phyloP scores from a whole-genome alignment of 164 flowering plant genomes.

The Akebia trifoliata region DNA sequence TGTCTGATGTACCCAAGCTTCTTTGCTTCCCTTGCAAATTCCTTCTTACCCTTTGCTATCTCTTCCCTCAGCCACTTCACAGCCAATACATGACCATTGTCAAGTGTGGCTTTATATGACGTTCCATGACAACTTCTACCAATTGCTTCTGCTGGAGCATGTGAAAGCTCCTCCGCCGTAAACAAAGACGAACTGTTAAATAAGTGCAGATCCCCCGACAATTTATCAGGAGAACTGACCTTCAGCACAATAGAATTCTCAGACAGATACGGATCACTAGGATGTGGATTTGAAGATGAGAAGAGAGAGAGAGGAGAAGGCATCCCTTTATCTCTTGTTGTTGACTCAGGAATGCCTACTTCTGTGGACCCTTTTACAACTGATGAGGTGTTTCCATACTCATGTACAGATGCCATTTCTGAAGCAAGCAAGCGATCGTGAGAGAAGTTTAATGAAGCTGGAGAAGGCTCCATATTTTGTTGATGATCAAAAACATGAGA shows the following conservation, averaged over 20 bases:
- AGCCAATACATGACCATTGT: slow-evolving; percentile 43
- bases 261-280: slow-evolving; percentile 20
- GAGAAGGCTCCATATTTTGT: slow-evolving; percentile 20
- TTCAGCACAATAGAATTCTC: slow-evolving; percentile 28
- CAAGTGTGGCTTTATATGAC: slow-evolving; percentile 57
- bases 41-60: slow-evolving; percentile 55
- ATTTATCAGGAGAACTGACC: slow-evolving; percentile 56
- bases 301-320: slow-evolving; percentile 35
- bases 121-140: slow-evolving; percentile 80
- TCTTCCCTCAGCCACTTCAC: slow-evolving; percentile 73
- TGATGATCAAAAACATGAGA: slow-evolving; percentile 19
- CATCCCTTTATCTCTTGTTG: slow-evolving; percentile 22
- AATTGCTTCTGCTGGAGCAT: slow-evolving; percentile 68
- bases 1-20: slow-evolving; percentile 69
- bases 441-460: slow-evolving; percentile 21
- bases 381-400: slow-evolving; percentile 23
- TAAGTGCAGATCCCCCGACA: slow-evolving; percentile 61
- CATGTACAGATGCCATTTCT: slow-evolving; percentile 22
- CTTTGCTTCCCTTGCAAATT: slow-evolving; percentile 65
- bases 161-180: slow-evolving; percentile 65
- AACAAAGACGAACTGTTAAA: slow-evolving; percentile 48
- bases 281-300: slow-evolving; percentile 38
- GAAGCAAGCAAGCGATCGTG: slow-evolving; percentile 28
- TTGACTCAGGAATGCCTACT: slow-evolving; percentile 16
- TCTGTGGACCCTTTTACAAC: slow-evolving; percentile 14